Conservation (phyloP, 1,284 basidiomycete genomes). For the Xerocomus amazonicus region DNA sequence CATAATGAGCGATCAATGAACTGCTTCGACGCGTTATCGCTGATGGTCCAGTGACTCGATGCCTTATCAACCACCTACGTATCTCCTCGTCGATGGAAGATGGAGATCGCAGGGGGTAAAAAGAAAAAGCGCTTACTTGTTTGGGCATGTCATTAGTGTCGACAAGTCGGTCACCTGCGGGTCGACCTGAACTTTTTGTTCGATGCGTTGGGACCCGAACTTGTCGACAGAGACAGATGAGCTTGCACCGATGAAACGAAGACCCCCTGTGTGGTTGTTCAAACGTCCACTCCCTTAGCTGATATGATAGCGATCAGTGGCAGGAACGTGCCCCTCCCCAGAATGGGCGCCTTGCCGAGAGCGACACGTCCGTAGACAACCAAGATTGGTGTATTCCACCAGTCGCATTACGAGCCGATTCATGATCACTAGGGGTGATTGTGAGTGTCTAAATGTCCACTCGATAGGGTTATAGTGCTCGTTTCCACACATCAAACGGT, state of each 20-base stretch:
- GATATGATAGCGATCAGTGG: background rate
- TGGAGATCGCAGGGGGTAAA: background rate
- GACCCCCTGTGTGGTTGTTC: too few relatives aligned
- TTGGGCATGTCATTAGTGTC: conserved; percentile 8
- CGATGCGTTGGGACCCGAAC: background rate
- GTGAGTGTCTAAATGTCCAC: conserved; percentile 21
- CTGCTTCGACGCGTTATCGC: background rate
- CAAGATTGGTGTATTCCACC: background rate
- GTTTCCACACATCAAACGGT: conserved; percentile 9
- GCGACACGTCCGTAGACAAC: background rate
- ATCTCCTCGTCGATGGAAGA: background rate
- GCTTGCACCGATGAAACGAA: background rate
- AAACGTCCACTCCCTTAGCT: too few relatives aligned
- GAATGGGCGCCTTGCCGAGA: background rate
- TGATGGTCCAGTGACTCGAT: conserved; percentile 12
- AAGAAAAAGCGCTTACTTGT: background rate
- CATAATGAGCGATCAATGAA: background rate
- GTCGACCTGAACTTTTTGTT: conserved; percentile 2
- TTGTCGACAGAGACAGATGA: background rate
- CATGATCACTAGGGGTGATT: background rate
- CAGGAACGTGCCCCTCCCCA: background rate
- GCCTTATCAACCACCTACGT: conserved; percentile 15
- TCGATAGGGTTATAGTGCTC: conserved; percentile 18
- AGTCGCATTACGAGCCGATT: conserved; percentile 8
- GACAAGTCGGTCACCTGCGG: background rate